Evolutionary conservation across 2,329 filamentous ascomycete genomes (phyloP), one percentile per base, ranked within the genome.

Genomic region (Fusarium sp.): DNA sequence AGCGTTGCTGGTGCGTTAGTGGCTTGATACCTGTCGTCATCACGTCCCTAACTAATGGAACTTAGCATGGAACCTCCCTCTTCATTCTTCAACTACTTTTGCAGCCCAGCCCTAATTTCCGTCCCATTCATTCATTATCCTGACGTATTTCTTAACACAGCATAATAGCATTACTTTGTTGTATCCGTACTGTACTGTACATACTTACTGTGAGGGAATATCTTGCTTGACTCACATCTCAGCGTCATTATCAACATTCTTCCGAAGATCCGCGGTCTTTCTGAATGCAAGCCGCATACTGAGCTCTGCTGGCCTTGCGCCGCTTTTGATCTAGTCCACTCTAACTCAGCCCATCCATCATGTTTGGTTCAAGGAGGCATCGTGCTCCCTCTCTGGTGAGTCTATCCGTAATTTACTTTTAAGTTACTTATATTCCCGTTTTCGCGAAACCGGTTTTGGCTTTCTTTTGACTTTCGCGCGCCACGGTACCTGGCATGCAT

Each of bases 291-390:
- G 47, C 53, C 55, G 18, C n/a, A 45, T 59, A 43, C 49, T 69
- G 64, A 69, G 55, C 51, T 46, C n/a, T 64, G 54, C 48, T 68
- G 74, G 73, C 75, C 56, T 64, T 25, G 61, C 65, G 69, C 69
- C 69, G 54, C 44, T 59, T 72, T 66, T 65, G 68, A 74, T 61
- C 54, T 72, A 66, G 63, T 40, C 30, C 46, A 62, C 55, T 48
- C 38, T 38, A 65, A 61, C 38, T 40, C 55, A 66, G 47, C 47
- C 63, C 47, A 30, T 43, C 52, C 73, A 70, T 65, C 71, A 86
- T 86, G 86, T 87, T 88, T 78, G 83, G 82, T 73, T 84, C 84
- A 70, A 82, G 83, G 79, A 85, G 82, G 78, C 83, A 83, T 76
- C 81, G 84, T 70, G 80, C 81, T 78, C 81, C 82, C 61, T 80